Evolutionary conservation across 495 filamentous ascomycete species (phyloP), one percentile per base, ranked within the genome.

Genomic region (Aspergillus leporis): DNA sequence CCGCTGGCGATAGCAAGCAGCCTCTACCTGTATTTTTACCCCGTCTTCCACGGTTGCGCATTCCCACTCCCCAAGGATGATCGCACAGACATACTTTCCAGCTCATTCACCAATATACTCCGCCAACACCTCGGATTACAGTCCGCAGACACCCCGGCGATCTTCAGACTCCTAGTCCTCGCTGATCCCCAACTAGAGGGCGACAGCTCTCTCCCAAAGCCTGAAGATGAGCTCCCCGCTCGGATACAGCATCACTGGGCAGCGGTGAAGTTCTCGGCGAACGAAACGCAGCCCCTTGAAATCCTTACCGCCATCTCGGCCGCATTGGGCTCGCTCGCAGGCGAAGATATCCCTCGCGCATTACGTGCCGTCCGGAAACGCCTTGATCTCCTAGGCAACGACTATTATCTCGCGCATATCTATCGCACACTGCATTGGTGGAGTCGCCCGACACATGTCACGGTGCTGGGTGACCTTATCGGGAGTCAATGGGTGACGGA

Each of bases 401-500:
- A 98, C 71, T 92, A 85, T 62, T 98, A 97, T 72, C 85, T 98
- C 8, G 89, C 90, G 10, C 94, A 97, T 69, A 89, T 97, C 49
- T 97, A 94, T 76, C 85, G 90, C n/a, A 90, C 87, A 0, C 68
- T 96, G 18, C 81, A 83, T 60, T 93, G 90, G 85, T 92, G 87
- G 85, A 83, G 86, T 5, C 70, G 79, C 22, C 94, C 94, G 23
- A 96, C 90, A 0, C 95, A 98, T 73, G 87, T 93, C 25, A 86
- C 88, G 0, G 92, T 97, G 1, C 79, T 98, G 4, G 94, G 94
- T 4, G 94, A 98, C 66, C 76, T 98, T 53, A 75, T 98, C 8
- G 95, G 94, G n/a, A 96, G 92, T 64, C 94, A 98, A 66, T 98
- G 95, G 95, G 87, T 98, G 32, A 81, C 81, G 30, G 88, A 96